Percentiles rank a stretch among this genome's conserved stretches.
Conservation (phyloP, 192 early-diverging fungal genomes). For the Gaertneriomyces semiglobifer region DNA sequence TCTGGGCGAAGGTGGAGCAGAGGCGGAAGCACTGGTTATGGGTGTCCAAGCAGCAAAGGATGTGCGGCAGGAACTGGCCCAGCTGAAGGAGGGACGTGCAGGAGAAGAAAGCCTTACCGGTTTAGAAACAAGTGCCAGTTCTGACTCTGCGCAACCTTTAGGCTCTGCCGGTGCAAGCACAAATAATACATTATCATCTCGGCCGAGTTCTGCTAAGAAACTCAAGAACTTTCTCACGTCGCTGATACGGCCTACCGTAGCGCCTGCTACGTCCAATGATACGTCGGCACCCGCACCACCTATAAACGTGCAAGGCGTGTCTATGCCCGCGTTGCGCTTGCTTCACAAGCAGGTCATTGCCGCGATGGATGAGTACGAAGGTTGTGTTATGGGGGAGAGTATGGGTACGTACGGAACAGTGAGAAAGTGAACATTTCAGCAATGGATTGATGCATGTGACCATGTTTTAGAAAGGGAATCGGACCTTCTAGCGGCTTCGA, state of each 20-base stretch:
- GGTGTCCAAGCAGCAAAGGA: slow-evolving; percentile 17
- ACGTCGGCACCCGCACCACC: background rate
- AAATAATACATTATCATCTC: background rate
- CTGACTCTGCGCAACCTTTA: background rate
- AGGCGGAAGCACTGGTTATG: slow-evolving; percentile 12
- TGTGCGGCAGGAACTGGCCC: background rate
- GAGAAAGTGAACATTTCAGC: background rate
- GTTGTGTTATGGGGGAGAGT: slow-evolving; percentile 17
- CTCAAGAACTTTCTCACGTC: slow-evolving; percentile 16
- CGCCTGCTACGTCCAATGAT: slow-evolving; percentile 5
- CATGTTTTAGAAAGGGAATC: slow-evolving; percentile 17
- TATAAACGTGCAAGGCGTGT: slow-evolving; percentile 6
- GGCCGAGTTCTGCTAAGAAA: background rate
- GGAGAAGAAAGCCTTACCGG: background rate
- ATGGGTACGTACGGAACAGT: slow-evolving; percentile 9
- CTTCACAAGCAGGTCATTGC: slow-evolving; percentile 29
- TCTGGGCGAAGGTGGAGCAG: slow-evolving; percentile 14
- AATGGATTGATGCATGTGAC: background rate
- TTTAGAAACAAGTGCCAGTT: background rate
- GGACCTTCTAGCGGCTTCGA: slow-evolving; percentile 28
- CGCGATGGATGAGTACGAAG: slow-evolving; percentile 35
- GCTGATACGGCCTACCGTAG: slow-evolving; percentile 22
- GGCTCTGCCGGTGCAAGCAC: background rate
- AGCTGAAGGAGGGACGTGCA: background rate
- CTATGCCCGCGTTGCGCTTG: slow-evolving; percentile 37